Evolutionary conservation across 1,284 basidiomycete species (phyloP).

Genomic region (Bjerkandera adusta): DNA sequence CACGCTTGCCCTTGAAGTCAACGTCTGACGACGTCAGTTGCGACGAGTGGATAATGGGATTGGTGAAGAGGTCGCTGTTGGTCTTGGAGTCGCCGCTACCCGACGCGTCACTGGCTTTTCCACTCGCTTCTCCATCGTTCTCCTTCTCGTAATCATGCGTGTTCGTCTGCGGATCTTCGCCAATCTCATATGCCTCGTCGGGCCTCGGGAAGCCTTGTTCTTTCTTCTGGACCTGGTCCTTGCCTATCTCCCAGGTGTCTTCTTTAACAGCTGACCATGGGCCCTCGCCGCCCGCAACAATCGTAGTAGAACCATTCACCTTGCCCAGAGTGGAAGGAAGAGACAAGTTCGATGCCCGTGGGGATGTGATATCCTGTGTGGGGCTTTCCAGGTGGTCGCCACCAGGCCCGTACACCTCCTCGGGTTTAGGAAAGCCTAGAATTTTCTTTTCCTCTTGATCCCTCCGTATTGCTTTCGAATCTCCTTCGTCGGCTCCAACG

Average conservation of each 20-base stretch:
- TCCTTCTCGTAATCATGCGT: neutral
- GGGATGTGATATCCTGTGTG: conserved; percentile 13
- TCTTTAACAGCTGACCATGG: conserved; percentile 5
- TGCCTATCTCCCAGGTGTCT: conserved; percentile 10
- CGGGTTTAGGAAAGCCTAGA: conserved; percentile 1
- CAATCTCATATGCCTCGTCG: conserved; percentile 12
- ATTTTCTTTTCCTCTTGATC: conserved; percentile 11
- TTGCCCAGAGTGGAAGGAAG: neutral
- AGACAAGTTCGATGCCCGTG: neutral
- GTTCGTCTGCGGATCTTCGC: conserved; percentile 11
- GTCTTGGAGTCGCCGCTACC: conserved; percentile 19
- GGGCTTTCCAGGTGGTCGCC: conserved; percentile 2
- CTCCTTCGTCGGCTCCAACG: too few species aligned
- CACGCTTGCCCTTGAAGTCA: conserved; percentile 42
- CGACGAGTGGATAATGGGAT: conserved; percentile 54
- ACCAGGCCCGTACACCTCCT: neutral
- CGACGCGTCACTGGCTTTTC: neutral
- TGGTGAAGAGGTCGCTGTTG: conserved; percentile 32
- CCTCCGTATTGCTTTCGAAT: neutral
- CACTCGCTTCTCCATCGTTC: neutral
- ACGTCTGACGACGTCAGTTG: conserved; percentile 43
- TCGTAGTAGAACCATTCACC: neutral
- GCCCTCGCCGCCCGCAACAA: neutral
- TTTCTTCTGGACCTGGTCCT: conserved; percentile 16
- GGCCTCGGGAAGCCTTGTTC: conserved; percentile 17